Base-by-base conservation (phyloP, 768 basidiomycete species). In the Paxillus ammoniavirescens region DNA sequence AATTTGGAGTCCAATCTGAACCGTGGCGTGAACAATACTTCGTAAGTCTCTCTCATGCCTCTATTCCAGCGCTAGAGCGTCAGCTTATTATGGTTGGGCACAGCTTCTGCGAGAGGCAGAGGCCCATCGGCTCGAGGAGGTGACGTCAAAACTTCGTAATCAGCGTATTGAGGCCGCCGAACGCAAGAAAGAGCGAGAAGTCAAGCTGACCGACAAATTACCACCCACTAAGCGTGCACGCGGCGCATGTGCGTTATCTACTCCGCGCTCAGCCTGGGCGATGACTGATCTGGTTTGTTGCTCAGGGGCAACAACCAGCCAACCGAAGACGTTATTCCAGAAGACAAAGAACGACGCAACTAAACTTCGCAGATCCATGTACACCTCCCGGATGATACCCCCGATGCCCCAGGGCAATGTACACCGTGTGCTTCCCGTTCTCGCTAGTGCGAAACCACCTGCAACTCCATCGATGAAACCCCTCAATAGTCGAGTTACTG, bases 21-120 rank as follows among this genome's bases (percentile, higher is more conserved):
- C 83, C 82, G 28, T 91, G 89, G 89, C 82, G 78, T 60, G 80
- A 82, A 46, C 77, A 82, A 48, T 89, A 80, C 61, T 86, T 82
- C 61, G 89, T 90, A 64, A 49, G 87, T 70, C 13, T 13, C 31
- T 8, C 28, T 42, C 49, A 14, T 26, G 5, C 6, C 31, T 38
- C 40, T 10, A 5, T n/a, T 46, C 40, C 30, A 42, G 33, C 35
- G 36, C 30, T 21, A 37, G 35, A 15, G 30, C 45, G 8, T 31
- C 38, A 13, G 10, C 47, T 43, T 59, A 59, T 50, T 46, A 54
- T 46, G 54, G 49, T 58, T 42, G 18, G 51, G 43, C 48, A 45
- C 61, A 91, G 86, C 64, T 72, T 33, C 73, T 87, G 38, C 76
- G 78, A 43, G 77, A 81, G 47, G 75, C 76, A 42, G 88, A 91